These are phyloP conservation scores for Cucurbitaria berberidis DNA, from an alignment of 2,329 filamentous ascomycete species.

Conservation along the genomic window DNA sequence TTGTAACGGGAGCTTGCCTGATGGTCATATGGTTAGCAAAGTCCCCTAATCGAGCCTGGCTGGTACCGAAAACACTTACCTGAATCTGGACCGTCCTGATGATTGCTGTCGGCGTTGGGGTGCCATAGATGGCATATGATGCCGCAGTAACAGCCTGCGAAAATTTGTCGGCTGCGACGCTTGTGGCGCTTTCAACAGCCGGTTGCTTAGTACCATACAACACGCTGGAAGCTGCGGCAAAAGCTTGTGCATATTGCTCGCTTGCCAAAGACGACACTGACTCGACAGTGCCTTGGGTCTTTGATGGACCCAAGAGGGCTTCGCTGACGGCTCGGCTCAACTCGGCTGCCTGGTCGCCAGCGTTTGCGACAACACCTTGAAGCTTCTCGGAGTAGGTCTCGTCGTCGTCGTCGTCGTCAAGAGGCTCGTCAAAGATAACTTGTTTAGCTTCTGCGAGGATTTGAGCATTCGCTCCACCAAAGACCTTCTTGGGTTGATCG, in stretches of 20 bases:
- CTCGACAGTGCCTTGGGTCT: slow-evolving; percentile 56
- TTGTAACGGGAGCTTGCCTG: slow-evolving; percentile 63
- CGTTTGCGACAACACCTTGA: slow-evolving; percentile 58
- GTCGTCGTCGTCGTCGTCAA: slow-evolving; percentile 56
- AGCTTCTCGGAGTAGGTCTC: slow-evolving; percentile 58
- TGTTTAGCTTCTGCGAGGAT: slow-evolving; percentile 55
- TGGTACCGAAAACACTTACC: slow-evolving; percentile 3
- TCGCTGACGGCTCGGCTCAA: slow-evolving; percentile 64
- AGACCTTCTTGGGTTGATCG: slow-evolving; percentile 57
- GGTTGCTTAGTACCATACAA: slow-evolving; percentile 59
- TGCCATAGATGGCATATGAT: slow-evolving; percentile 63
- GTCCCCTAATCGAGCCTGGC: not conserved
- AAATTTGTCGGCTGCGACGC: slow-evolving; percentile 61
- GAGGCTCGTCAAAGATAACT: slow-evolving; percentile 57
- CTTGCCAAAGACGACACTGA: slow-evolving; percentile 61
- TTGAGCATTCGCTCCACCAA: slow-evolving; percentile 61
- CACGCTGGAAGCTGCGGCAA: slow-evolving; percentile 63
- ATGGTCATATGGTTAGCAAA: not conserved
- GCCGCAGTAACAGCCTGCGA: slow-evolving; percentile 64
- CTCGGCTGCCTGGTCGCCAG: slow-evolving; percentile 60
- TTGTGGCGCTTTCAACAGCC: slow-evolving; percentile 54
- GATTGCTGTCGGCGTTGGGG: slow-evolving; percentile 54
- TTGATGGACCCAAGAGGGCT: slow-evolving; percentile 57
- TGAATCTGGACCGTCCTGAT: slow-evolving; percentile 57
- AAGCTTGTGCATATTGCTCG: slow-evolving; percentile 63